phyloP scores from a whole-genome alignment of 345 rosid genomes.

The Eucalyptus pauciflora region DNA sequence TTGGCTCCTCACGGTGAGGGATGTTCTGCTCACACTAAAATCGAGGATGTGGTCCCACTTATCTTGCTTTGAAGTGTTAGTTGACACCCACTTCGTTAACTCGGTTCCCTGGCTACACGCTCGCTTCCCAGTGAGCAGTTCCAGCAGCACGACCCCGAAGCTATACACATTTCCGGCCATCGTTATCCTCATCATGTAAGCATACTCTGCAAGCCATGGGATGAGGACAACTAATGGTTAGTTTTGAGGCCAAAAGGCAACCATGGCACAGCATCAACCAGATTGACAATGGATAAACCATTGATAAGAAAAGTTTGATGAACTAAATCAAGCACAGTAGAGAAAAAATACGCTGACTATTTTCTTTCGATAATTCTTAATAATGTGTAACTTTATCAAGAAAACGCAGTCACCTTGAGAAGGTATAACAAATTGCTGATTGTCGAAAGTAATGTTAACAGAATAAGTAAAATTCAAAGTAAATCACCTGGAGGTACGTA shows the following conservation, averaged over 20 bases:
- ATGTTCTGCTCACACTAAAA: constrained; percentile 47
- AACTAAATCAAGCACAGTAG: background rate
- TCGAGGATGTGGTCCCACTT: constrained; percentile 61
- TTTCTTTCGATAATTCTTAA: background rate
- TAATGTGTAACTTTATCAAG: background rate
- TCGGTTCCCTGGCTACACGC: constrained; percentile 67
- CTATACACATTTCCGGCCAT: constrained; percentile 76
- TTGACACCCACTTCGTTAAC: constrained; percentile 69
- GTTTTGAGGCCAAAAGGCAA: background rate
- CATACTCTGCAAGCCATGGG: constrained; percentile 54
- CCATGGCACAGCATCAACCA: background rate
- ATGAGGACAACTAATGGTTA: background rate
- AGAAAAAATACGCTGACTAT: background rate
- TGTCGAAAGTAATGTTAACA: background rate
- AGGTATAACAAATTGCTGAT: background rate
- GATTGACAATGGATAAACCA: background rate
- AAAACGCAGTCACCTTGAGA: background rate
- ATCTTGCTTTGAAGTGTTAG: constrained; percentile 27
- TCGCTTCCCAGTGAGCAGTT: constrained; percentile 70
- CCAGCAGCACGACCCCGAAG: constrained; percentile 71
- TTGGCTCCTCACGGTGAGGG: constrained; percentile 41
- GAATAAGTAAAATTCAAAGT: background rate
- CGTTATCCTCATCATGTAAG: constrained; percentile 88
- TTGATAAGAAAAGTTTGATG: background rate
- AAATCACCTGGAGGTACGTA: constrained; percentile 75